phyloP scores from a whole-genome alignment of 1,139 yeast species.

The Geotrichum australiense region DNA sequence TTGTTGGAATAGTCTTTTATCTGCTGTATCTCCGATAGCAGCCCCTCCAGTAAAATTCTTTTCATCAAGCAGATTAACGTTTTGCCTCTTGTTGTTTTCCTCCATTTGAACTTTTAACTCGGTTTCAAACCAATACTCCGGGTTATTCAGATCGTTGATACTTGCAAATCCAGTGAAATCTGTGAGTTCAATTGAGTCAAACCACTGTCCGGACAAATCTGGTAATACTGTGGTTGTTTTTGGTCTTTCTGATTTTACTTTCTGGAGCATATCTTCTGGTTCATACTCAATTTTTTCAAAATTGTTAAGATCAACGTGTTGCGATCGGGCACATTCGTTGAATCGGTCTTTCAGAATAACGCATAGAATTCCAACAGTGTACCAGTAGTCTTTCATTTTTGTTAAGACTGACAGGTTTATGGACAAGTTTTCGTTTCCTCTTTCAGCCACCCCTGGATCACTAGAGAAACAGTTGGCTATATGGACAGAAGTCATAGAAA shows the following conservation, averaged over 20 bases:
- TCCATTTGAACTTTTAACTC: constrained; percentile 5
- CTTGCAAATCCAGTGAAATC: constrained; percentile 13
- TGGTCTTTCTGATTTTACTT: constrained; percentile 3
- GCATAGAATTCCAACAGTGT: constrained; percentile 35
- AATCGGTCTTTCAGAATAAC: constrained; percentile 33
- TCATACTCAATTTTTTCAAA: neutral
- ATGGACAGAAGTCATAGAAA: constrained; percentile 34
- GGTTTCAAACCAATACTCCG: constrained; percentile 8
- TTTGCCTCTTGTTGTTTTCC: neutral
- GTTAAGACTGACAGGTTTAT: constrained; percentile 31
- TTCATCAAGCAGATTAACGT: neutral
- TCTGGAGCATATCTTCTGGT: neutral
- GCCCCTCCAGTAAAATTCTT: neutral
- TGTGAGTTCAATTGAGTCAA: constrained; percentile 14
- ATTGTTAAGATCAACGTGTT: constrained; percentile 3
- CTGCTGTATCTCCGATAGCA: constrained; percentile 1
- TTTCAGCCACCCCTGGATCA: constrained; percentile 27
- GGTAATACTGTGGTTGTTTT: constrained; percentile 9
- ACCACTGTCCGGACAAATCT: constrained; percentile 17
- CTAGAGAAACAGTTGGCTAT: constrained; percentile 33
- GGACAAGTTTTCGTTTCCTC: constrained; percentile 33
- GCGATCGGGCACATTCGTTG: constrained; percentile 19
- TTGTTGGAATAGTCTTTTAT: constrained; percentile 12
- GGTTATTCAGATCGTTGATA: constrained; percentile 10
- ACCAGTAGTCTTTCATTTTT: constrained; percentile 33